These are phyloP conservation scores for Naganishia friedmannii DNA, from an alignment of 768 basidiomycete genomes.

Conservation along the genomic window DNA sequence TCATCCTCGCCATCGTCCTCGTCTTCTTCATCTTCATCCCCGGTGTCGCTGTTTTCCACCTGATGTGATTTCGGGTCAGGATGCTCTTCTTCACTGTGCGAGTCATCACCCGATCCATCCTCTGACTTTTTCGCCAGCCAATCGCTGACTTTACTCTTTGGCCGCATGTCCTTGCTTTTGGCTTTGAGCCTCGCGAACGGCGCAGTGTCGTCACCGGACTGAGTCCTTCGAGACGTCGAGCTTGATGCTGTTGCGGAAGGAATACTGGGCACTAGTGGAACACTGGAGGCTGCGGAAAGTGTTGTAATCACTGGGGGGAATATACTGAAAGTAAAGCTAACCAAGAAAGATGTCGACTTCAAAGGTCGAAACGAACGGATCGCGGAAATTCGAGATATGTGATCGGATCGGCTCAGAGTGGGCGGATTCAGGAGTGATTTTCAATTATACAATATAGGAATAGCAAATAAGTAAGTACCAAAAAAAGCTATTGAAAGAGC, in stretches of 20 bases:
- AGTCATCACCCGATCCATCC: conserved; percentile 19
- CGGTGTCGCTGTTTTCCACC: neutral
- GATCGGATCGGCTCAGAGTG: too few relatives aligned
- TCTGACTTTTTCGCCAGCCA: conserved; percentile 28
- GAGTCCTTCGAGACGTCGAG: conserved; percentile 1
- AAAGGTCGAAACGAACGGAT: too few relatives aligned
- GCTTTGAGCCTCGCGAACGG: conserved; percentile 22
- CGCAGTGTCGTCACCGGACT: conserved; percentile 12
- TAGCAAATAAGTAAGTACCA: too few relatives aligned
- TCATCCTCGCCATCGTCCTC: conserved; percentile 4
- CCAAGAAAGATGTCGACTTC: too few relatives aligned
- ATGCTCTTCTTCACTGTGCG: conserved; percentile 7
- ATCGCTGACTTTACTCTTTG: conserved; percentile 23
- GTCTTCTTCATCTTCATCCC: neutral
- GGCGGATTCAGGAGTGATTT: too few relatives aligned
- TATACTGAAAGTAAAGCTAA: too few relatives aligned
- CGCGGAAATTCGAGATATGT: too few relatives aligned
- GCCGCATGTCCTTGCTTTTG: conserved; percentile 26
- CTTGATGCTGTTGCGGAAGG: conserved; percentile 16
- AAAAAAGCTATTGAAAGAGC: too few relatives aligned
- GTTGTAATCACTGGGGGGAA: neutral
- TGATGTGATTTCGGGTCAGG: neutral
- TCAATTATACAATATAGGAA: too few relatives aligned
- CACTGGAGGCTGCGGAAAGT: neutral
- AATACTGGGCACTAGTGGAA: conserved; percentile 10